phyloP scores from a whole-genome alignment of 257 asterid species.

The Asclepias syriaca region DNA sequence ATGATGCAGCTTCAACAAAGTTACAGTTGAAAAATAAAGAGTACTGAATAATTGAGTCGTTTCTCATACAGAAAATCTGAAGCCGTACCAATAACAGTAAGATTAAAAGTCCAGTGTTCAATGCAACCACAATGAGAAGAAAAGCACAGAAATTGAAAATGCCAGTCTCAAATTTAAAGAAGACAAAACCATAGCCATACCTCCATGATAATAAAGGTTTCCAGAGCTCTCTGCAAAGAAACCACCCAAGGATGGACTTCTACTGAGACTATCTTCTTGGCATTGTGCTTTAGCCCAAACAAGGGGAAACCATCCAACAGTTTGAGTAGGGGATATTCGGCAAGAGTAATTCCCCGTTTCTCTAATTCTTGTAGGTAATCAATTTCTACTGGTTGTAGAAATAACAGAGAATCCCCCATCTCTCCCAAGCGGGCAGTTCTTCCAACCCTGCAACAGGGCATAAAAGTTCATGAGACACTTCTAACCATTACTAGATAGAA shows the following conservation, averaged over 20 bases:
- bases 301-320: conserved; percentile 53
- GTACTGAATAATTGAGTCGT: background rate
- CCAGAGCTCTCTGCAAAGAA: conserved; percentile 74
- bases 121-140: background rate
- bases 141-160: background rate
- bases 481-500: background rate
- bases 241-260: conserved; percentile 87
- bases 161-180: background rate
- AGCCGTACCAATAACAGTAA: background rate
- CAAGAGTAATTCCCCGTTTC: conserved; percentile 64
- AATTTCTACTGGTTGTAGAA: conserved; percentile 72
- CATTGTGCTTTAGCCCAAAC: conserved; percentile 36
- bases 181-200: conserved; percentile 30
- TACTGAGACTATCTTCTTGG: conserved; percentile 50
- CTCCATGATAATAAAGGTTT: conserved; percentile 54
- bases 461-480: background rate
- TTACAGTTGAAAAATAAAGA: background rate
- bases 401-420: conserved; percentile 71
- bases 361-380: conserved; percentile 77
- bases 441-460: conserved; percentile 65
- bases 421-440: conserved; percentile 97
- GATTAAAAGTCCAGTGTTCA: background rate
- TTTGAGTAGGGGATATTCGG: conserved; percentile 77
- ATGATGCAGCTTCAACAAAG: background rate
- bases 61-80: background rate